These are phyloP conservation scores for Gastrolobium villosum DNA, from an alignment of 306 rosid species.

Conservation along the genomic window DNA sequence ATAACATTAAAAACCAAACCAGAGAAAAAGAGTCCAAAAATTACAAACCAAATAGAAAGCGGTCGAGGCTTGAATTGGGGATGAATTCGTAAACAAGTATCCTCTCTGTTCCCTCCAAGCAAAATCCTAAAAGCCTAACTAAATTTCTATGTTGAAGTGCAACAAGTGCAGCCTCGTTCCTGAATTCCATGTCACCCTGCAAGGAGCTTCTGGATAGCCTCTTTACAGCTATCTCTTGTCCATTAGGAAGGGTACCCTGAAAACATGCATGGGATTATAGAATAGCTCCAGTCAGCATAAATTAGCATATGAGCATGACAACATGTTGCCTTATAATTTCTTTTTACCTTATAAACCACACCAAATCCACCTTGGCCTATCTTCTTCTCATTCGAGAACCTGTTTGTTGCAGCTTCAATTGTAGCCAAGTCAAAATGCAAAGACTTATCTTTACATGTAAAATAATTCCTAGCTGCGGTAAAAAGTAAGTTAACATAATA, in stretches of 20 bases:
- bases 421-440: constrained; percentile 43
- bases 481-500: background rate
- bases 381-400: constrained; percentile 44
- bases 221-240: constrained; percentile 59
- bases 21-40: background rate
- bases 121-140: constrained; percentile 58
- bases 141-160: constrained; percentile 63
- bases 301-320: background rate
- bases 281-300: background rate
- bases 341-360: constrained; percentile 51
- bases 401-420: constrained; percentile 51
- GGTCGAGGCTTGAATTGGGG: constrained; percentile 57
- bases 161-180: constrained; percentile 57
- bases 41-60: constrained; percentile 53
- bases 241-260: constrained; percentile 58
- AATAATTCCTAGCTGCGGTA: background rate
- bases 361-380: constrained; percentile 65
- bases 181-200: constrained; percentile 63
- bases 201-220: constrained; percentile 50
- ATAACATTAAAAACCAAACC: background rate
- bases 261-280: background rate
- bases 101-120: constrained; percentile 54
- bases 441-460: constrained; percentile 28
- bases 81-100: constrained; percentile 60
- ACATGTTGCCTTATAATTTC: background rate